Base-by-base conservation (phyloP, 2,329 filamentous ascomycete genomes). In the Scleromitrula shiraiana region DNA sequence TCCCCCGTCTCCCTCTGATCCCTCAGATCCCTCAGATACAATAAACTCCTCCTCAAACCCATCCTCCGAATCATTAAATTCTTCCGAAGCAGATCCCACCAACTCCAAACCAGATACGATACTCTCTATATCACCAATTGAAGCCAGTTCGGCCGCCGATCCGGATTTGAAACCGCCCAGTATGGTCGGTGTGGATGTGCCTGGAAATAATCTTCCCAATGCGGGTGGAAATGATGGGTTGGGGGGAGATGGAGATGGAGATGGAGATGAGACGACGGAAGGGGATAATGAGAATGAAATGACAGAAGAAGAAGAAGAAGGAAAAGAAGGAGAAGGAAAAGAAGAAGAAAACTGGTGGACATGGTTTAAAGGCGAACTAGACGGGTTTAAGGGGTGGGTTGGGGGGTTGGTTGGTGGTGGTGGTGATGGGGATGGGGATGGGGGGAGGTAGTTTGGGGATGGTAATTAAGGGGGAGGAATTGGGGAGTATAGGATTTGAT, bases 361-460 rank as follows among this genome's bases (percentile, higher is more conserved):
- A 41, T 78, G 75, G 75, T 56, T 78, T 10, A 70, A 67, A 2
- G 70, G 68, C 29, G 70, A 76, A 52, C 59, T 77, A 10, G 66
- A 64, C 26, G 62, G 70, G 27, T 63, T 70, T 9, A 63, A 60
- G 46, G 58, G 51, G 7, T 64, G 61, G 61, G 22, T 49, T 44
- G 42, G 40, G 20, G 40, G 24, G n/a, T 15, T 49, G 12, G 22
- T 15, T 2, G 30, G 44, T n/a, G 26, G 41, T 15, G 26, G 17
- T 36, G 46, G 39, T 9, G n/a, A n/a, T n/a, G n/a, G n/a, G n/a
- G n/a, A n/a, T n/a, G n/a, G n/a, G n/a, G n/a, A n/a, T n/a, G n/a
- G n/a, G n/a, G n/a, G n/a, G n/a, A n/a, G n/a, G 30, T 14, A 33
- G 30, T 33, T 33, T 33, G 5, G n/a, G n/a, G n/a, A n/a, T n/a